These are phyloP conservation scores for Fusarium ambrosium DNA, from an alignment of 2,329 filamentous ascomycete genomes.

Conservation along the genomic window DNA sequence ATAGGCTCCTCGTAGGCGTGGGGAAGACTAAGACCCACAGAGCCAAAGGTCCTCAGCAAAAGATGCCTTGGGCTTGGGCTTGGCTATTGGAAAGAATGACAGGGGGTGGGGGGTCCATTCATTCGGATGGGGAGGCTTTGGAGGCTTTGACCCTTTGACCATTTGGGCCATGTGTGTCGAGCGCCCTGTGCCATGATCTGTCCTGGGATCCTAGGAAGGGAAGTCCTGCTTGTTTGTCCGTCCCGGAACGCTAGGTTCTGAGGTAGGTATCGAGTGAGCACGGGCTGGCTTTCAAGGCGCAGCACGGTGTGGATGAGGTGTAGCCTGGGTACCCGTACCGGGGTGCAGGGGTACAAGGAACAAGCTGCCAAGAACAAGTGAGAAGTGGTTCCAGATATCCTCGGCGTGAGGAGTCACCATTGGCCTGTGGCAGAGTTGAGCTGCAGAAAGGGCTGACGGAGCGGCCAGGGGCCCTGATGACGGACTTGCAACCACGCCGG, in stretches of 20 bases:
- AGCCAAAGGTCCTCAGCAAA: conserved; percentile 36
- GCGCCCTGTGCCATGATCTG: conserved; percentile 33
- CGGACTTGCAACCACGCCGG: not conserved
- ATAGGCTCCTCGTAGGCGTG: conserved; percentile 48
- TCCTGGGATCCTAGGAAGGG: conserved; percentile 29
- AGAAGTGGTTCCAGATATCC: conserved; percentile 39
- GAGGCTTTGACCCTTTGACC: conserved; percentile 35
- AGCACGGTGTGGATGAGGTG: conserved; percentile 43
- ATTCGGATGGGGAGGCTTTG: conserved; percentile 33
- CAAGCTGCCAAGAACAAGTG: conserved; percentile 22
- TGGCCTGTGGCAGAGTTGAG: conserved; percentile 43
- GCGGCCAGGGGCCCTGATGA: conserved; percentile 35
- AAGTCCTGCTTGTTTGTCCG: conserved; percentile 17
- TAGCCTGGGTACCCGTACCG: conserved; percentile 38
- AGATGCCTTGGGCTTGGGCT: conserved; percentile 44
- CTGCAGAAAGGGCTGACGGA: conserved; percentile 48
- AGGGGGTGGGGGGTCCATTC: conserved; percentile 19
- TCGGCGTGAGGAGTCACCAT: conserved; percentile 49
- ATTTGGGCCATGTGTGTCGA: conserved; percentile 35
- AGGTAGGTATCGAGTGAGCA: conserved; percentile 30
- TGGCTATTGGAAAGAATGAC: conserved; percentile 1
- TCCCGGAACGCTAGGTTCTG: conserved; percentile 28
- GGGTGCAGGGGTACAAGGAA: conserved; percentile 31
- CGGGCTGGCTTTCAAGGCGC: conserved; percentile 44
- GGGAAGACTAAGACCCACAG: conserved; percentile 44